phyloP scores from a whole-genome alignment of 2,329 filamentous ascomycete genomes.

The Fusarium papillatum region DNA sequence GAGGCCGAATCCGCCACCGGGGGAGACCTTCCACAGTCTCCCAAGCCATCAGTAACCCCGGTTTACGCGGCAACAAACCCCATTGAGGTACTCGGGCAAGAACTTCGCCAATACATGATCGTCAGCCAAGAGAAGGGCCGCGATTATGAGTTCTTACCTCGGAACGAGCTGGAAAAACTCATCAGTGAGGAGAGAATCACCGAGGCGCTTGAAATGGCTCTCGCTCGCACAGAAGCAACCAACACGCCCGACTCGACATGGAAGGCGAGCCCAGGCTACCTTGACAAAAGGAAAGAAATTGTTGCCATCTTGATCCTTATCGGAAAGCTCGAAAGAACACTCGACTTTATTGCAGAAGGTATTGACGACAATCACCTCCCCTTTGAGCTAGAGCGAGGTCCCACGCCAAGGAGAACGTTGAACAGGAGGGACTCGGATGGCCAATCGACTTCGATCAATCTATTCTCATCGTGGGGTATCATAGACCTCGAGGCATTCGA shows the following conservation, averaged over 20 bases:
- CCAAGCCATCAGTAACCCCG: not conserved
- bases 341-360: conserved; percentile 4
- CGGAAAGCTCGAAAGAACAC: not conserved
- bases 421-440: not conserved
- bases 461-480: conserved; percentile 1
- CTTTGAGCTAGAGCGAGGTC: not conserved
- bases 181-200: not conserved
- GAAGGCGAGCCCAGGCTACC: not conserved
- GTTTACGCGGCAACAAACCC: not conserved
- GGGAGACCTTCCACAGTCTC: not conserved
- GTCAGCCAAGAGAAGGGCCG: not conserved
- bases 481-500: not conserved
- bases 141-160: not conserved
- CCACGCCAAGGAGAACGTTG: not conserved
- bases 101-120: not conserved
- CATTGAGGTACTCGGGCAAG: not conserved
- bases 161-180: not conserved
- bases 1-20: not conserved
- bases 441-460: not conserved
- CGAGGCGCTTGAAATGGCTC: not conserved
- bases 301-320: conserved; percentile 10
- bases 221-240: not conserved
- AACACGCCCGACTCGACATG: not conserved
- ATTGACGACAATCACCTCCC: conserved; percentile 14
- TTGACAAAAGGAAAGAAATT: not conserved